A percentile compares a stretch with the other conserved stretches of the same genome.
Evolutionary conservation across 2,329 filamentous ascomycete genomes (phyloP).

Genomic region (Dactylonectria estremocensis): DNA sequence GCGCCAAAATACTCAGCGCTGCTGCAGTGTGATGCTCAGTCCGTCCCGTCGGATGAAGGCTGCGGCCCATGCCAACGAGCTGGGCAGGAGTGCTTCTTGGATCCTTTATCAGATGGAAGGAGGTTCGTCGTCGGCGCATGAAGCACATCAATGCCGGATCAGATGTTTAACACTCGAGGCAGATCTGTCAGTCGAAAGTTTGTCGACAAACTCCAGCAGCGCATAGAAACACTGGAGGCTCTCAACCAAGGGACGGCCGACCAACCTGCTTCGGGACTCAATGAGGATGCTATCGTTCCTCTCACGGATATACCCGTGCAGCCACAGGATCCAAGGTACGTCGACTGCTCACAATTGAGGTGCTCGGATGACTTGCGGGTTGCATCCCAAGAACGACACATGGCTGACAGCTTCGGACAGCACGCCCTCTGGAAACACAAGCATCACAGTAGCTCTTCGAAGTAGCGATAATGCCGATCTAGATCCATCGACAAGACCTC

Average conservation of each 20-base stretch:
- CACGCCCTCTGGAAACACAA: neutral
- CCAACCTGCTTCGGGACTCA: neutral
- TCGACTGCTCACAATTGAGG: neutral
- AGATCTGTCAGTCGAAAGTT: conserved; percentile 29
- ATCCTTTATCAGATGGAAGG: conserved; percentile 32
- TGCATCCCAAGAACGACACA: neutral
- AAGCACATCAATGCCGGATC: neutral
- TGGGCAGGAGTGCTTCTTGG: conserved; percentile 31
- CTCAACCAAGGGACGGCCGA: conserved; percentile 1
- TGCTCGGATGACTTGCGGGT: neutral
- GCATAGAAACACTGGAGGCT: conserved; percentile 33
- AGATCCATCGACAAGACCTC: neutral
- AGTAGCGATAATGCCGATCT: neutral
- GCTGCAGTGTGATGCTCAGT: conserved; percentile 27
- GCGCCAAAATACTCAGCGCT: neutral
- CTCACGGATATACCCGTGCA: neutral
- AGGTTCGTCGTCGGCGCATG: conserved; percentile 7
- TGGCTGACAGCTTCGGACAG: conserved; percentile 7
- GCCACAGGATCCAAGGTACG: conserved; percentile 2
- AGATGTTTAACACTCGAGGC: neutral
- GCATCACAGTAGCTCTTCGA: neutral
- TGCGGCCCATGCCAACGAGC: conserved; percentile 29
- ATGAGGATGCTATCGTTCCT: neutral
- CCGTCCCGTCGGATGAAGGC: conserved; percentile 20
- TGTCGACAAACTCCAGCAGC: conserved; percentile 32